These are phyloP conservation scores for Epicoccum sorghinum DNA, from an alignment of 2,329 filamentous ascomycete genomes.

Conservation along the genomic window DNA sequence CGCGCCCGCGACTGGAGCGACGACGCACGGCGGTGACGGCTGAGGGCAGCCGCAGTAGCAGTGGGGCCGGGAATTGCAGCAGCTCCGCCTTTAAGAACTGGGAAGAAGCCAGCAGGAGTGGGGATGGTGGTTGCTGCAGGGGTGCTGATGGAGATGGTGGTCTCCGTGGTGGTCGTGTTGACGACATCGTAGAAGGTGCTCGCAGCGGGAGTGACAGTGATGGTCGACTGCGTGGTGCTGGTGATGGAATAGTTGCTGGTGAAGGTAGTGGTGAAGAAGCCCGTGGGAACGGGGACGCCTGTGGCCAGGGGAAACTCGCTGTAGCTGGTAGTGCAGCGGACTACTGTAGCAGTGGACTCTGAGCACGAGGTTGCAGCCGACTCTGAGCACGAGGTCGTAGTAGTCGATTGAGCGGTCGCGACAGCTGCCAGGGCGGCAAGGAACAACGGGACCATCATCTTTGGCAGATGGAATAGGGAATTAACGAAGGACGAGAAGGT, in stretches of 20 bases:
- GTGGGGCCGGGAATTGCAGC: neutral
- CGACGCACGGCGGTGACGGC: constrained; percentile 28
- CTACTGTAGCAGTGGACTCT: constrained; percentile 16
- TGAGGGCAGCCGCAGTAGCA: constrained; percentile 10
- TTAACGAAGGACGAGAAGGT: constrained; percentile 7
- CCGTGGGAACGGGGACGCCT: constrained; percentile 18
- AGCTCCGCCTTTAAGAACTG: constrained; percentile 10
- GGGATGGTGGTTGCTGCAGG: constrained; percentile 22
- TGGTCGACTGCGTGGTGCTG: constrained; percentile 19
- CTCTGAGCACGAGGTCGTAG: constrained; percentile 4
- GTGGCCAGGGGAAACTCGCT: constrained; percentile 20
- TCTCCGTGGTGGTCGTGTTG: constrained; percentile 21
- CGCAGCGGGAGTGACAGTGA: constrained; percentile 27
- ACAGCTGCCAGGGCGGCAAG: constrained; percentile 27
- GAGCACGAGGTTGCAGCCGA: constrained; percentile 14
- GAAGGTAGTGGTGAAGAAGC: constrained; percentile 15
- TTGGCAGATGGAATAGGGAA: constrained; percentile 6
- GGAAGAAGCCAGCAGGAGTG: constrained; percentile 24
- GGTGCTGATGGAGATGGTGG: constrained; percentile 18
- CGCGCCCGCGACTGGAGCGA: constrained; percentile 12
- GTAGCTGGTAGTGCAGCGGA: constrained; percentile 23
- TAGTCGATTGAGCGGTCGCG: constrained; percentile 9
- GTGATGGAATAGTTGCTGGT: constrained; percentile 19
- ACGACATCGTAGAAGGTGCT: constrained; percentile 28
- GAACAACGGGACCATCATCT: constrained; percentile 25